Evolutionary conservation across 371 early-diverging fungal species (phyloP), one percentile per base, ranked within the genome.

Genomic region (Caulochytrium protostelioides): DNA sequence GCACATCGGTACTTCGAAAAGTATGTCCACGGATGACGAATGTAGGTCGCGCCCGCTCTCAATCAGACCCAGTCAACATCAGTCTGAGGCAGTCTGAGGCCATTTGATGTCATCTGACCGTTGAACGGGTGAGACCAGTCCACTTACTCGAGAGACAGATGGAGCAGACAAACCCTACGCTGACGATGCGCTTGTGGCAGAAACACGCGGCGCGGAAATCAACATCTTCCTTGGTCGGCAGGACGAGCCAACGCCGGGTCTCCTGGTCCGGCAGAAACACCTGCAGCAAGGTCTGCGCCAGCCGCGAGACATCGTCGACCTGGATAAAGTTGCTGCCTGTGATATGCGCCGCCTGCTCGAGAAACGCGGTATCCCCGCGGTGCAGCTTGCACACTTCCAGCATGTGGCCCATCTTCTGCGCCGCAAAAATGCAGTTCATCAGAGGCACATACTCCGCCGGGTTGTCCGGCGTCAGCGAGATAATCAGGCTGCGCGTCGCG

Each of bases 201-300:
- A 95, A 91, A 43, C 95, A 95, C 0, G 90, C 80, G 1, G 95
- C 86, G 17, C 91, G 55, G 42, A 85, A 90, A 54, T 95, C 91
- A 0, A 90, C 80, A 30, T 76, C 64, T 32, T 75, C 77, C 33
- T 74, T 71, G 15, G 61, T 66, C 0, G 86, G 87, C 14, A 79
- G 44, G 29, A 63, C 70, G 0, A 89, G 51, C 10, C 63, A 62
- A 4, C 59, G 64, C 19, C 86, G 70, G 5, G 76, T 62, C 41
- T 62, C 66, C 22, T 71, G 59, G 43, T 85, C 86, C 0, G 87
- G 78, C 16, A 92, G 51, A 38, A 83, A 89, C 0, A 78, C 66
- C 50, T 78, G 72, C 77, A 74, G 51, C 17, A 39, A 26, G 20
- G 21, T 14, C 35, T 82, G 84, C 17, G 89, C 47, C 22, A 85